Percentiles rank a stretch among this genome's conserved stretches.
Evolutionary conservation across 1,139 yeast species (phyloP).

Genomic region (Saccharomyces uvarum): DNA sequence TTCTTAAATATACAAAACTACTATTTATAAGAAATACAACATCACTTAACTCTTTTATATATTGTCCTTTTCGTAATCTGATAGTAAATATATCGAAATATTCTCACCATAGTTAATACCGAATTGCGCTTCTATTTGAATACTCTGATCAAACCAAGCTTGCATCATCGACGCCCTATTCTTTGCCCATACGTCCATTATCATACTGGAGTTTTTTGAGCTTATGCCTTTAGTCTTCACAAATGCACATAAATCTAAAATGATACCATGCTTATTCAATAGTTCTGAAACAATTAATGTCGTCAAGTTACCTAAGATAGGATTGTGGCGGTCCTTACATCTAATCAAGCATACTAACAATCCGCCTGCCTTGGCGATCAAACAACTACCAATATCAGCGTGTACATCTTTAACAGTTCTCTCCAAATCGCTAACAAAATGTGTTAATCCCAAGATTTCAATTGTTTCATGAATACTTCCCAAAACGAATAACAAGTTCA

Average conservation of each 20-base stretch:
- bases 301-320: slow-evolving; percentile 53
- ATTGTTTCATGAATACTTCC: slow-evolving; percentile 85
- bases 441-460: slow-evolving; percentile 85
- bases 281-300: slow-evolving; percentile 78
- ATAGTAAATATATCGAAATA: slow-evolving; percentile 40
- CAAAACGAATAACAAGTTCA: slow-evolving; percentile 77
- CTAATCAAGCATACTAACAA: slow-evolving; percentile 75
- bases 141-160: slow-evolving; percentile 43
- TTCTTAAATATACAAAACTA: neutral
- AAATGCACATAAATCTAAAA: slow-evolving; percentile 82
- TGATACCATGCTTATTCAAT: slow-evolving; percentile 72
- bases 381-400: slow-evolving; percentile 47
- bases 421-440: slow-evolving; percentile 82
- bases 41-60: neutral
- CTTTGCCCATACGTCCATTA: slow-evolving; percentile 70
- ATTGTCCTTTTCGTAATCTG: slow-evolving; percentile 25
- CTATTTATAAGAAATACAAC: neutral
- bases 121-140: slow-evolving; percentile 37
- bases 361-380: slow-evolving; percentile 79
- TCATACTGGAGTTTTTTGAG: slow-evolving; percentile 30
- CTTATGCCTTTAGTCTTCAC: slow-evolving; percentile 44
- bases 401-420: slow-evolving; percentile 64
- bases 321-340: slow-evolving; percentile 42
- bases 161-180: slow-evolving; percentile 60
- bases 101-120: slow-evolving; percentile 62